Conservation (phyloP, 257 asterid genomes). For the Dorcoceras hygrometricum region DNA sequence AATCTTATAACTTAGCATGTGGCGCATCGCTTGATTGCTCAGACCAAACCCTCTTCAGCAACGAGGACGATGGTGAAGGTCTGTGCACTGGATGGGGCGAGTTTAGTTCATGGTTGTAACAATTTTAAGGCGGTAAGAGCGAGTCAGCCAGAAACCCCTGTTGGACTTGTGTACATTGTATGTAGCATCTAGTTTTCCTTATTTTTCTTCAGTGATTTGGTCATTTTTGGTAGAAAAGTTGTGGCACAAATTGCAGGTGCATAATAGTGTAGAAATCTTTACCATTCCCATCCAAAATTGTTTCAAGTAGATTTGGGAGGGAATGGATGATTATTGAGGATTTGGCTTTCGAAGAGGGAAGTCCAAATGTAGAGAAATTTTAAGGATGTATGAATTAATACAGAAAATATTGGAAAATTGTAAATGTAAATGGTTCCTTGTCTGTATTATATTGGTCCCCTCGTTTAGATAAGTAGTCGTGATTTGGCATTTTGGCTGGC, state of each 20-base stretch:
- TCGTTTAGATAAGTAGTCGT: neutral
- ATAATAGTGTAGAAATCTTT: slow-evolving; percentile 38
- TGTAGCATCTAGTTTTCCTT: slow-evolving; percentile 38
- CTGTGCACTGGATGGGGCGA: slow-evolving; percentile 99
- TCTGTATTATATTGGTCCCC: neutral
- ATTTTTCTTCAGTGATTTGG: slow-evolving; percentile 25
- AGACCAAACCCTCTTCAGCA: slow-evolving; percentile 90
- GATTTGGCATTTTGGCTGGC: neutral
- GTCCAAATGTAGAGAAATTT: slow-evolving; percentile 44
- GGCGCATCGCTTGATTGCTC: slow-evolving; percentile 98
- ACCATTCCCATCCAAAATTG: slow-evolving; percentile 36
- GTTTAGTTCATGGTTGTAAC: slow-evolving; percentile 68
- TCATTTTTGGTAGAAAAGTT: slow-evolving; percentile 33
- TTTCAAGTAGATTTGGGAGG: slow-evolving; percentile 44
- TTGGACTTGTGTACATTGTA: slow-evolving; percentile 60
- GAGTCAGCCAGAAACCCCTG: slow-evolving; percentile 1
- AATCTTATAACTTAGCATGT: slow-evolving; percentile 84
- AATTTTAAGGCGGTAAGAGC: neutral
- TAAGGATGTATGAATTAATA: slow-evolving; percentile 26
- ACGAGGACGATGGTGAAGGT: slow-evolving; percentile 84
- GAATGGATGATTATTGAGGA: slow-evolving; percentile 32
- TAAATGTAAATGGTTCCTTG: neutral
- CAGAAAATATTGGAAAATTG: neutral
- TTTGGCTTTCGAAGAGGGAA: slow-evolving; percentile 79
- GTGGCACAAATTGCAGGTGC: slow-evolving; percentile 48